Base-by-base conservation (phyloP, 176 grass and related monocot genomes). In the Zea luxurians region DNA sequence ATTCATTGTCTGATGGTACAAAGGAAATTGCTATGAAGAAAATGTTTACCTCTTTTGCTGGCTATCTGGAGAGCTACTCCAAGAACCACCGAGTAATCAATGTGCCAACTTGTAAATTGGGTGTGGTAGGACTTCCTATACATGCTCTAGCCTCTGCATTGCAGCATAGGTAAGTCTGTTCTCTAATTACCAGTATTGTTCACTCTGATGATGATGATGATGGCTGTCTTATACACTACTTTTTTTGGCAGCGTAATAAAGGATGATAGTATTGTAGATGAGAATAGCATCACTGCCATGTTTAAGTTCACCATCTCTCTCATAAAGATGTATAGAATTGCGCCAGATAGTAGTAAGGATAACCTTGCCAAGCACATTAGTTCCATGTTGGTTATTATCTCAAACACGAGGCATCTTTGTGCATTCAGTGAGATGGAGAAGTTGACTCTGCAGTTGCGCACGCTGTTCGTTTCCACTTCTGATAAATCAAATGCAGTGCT, bases 121-220 rank as follows among this genome's bases (percentile, higher is more conserved):
- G 61, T 44, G 57, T 85, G 42, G 27, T 58, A 88, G 95, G 91
- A 49, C 54, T 94, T 85, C 95, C 87, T 87, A 78, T 92, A 65
- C 85, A 89, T 87, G 89, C 83, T 92, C 77, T 98, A 77, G 90
- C 95, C 69, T 88, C 83, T 85, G 83, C 91, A 10, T 88, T 98
- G 76, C 82, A 70, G 55, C 80, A 73, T 81, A 83, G 95, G 95
- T 94, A 83, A 87, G 91, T 68, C 45, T 52, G 34, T 72, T 80
- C 71, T 20, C 1, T 11, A 43, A 80, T 20, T 52, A 40, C 41
- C 15, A 78, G 36, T 76, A 45, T 78, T 61, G 61, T 62, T 84
- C 65, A 73, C 36, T 85, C 52, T 75, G 42, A 66, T 69, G 58
- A 68, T 17, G 74, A 66, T 17, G 74, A 66, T 17, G 74, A 66